phyloP scores from a whole-genome alignment of 345 rosid species.

The Ceriops decandra region DNA sequence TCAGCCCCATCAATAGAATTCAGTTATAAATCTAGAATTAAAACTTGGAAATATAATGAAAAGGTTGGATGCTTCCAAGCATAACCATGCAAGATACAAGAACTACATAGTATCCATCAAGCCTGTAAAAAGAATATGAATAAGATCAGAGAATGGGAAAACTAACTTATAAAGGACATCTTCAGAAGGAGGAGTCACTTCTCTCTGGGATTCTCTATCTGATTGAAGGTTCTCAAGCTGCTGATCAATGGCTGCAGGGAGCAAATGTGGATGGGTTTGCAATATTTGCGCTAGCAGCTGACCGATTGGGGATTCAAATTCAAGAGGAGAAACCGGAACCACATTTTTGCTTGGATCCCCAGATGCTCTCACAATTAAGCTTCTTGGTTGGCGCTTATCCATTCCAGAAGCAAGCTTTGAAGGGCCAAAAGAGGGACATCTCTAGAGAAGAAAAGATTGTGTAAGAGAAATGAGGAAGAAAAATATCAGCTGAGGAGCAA shows the following conservation, averaged over 20 bases:
- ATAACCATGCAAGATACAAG: neutral
- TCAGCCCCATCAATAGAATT: neutral
- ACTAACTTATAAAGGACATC: conserved; percentile 76
- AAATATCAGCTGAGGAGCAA: neutral
- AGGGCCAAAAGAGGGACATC: conserved; percentile 41
- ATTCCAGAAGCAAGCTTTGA: conserved; percentile 43
- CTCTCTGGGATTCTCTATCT: conserved; percentile 46
- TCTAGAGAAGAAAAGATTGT: conserved; percentile 38
- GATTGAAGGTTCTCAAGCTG: conserved; percentile 76
- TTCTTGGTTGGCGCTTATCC: conserved; percentile 43
- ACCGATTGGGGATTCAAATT: conserved; percentile 77
- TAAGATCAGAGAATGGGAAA: conserved; percentile 1
- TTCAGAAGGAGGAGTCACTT: conserved; percentile 36
- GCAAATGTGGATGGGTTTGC: conserved; percentile 84
- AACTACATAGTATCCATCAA: neutral
- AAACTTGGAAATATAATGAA: neutral
- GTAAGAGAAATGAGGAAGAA: conserved; percentile 1
- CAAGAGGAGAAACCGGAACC: conserved; percentile 66
- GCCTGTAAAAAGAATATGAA: neutral
- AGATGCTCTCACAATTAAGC: conserved; percentile 53
- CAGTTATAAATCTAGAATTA: neutral
- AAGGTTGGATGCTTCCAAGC: neutral
- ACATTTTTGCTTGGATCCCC: conserved; percentile 42
- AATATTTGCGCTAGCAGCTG: conserved; percentile 74
- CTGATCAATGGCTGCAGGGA: conserved; percentile 74